Evolutionary conservation across 2,329 filamentous ascomycete genomes (phyloP).

Genomic region (Lachnellula cervina): DNA sequence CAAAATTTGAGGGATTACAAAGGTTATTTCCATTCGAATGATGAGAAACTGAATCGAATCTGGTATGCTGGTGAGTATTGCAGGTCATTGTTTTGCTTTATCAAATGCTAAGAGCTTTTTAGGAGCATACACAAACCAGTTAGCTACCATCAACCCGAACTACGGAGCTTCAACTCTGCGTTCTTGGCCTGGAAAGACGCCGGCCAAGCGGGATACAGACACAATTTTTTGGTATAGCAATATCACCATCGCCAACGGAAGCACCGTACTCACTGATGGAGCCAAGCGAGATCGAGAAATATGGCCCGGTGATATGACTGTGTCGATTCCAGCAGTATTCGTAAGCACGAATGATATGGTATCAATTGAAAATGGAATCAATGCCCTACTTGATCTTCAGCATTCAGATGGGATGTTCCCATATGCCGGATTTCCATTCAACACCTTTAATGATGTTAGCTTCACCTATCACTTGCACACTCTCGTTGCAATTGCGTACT

Average conservation of each 20-base stretch:
- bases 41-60: conserved; percentile 34
- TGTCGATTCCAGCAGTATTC: conserved; percentile 48
- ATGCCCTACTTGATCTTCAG: conserved; percentile 39
- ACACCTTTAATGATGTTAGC: conserved; percentile 38
- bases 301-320: conserved; percentile 59
- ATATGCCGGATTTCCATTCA: conserved; percentile 44
- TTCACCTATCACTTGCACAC: conserved; percentile 56
- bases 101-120: background rate
- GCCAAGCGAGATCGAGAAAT: conserved; percentile 55
- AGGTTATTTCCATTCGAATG: conserved; percentile 28
- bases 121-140: conserved; percentile 30
- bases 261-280: conserved; percentile 43
- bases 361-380: conserved; percentile 44
- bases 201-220: conserved; percentile 28
- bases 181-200: background rate
- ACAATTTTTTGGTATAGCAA: conserved; percentile 37
- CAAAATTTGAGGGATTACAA: conserved; percentile 31
- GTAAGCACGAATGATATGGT: conserved; percentile 47
- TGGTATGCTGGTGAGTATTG: conserved; percentile 39
- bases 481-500: conserved; percentile 53
- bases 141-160: conserved; percentile 25
- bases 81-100: background rate
- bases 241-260: conserved; percentile 18
- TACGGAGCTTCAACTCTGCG: conserved; percentile 31
- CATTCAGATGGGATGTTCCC: conserved; percentile 39